Percentiles rank a stretch among this genome's conserved stretches.
phyloP scores from a whole-genome alignment of 495 filamentous ascomycete genomes.

The Xylaria telfairii region DNA sequence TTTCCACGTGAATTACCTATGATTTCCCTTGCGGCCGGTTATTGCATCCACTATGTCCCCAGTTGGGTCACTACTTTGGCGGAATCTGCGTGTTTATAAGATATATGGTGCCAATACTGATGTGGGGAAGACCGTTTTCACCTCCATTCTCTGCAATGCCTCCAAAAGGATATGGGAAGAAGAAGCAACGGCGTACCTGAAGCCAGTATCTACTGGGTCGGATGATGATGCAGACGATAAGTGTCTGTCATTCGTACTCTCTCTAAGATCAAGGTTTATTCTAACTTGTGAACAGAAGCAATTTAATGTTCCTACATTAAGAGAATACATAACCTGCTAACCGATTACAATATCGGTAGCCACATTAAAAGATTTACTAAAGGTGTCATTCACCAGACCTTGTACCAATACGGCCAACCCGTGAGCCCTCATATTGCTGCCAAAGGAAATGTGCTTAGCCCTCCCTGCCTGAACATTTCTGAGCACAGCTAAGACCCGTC shows the following conservation, averaged over 20 bases:
- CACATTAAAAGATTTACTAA: conserved; percentile 64
- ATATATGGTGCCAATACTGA: conserved; percentile 82
- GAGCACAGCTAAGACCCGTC: conserved; percentile 32
- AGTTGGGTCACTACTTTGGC: conserved; percentile 58
- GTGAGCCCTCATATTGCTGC: conserved; percentile 79
- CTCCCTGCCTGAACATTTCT: neutral
- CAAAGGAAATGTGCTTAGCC: conserved; percentile 37
- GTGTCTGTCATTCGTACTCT: conserved; percentile 45
- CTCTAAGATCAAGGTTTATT: neutral
- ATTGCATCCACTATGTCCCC: conserved; percentile 6
- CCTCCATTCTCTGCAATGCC: conserved; percentile 71
- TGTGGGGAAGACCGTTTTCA: conserved; percentile 79
- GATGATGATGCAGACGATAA: conserved; percentile 68
- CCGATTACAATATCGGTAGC: conserved; percentile 35
- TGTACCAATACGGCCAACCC: conserved; percentile 73
- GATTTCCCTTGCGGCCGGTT: neutral
- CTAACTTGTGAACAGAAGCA: neutral
- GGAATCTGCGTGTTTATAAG: conserved; percentile 67
- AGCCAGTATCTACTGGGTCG: conserved; percentile 78
- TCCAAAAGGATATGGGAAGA: conserved; percentile 47
- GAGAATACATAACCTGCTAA: neutral
- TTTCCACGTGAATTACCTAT: neutral
- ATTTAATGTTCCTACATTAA: neutral
- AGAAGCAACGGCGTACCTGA: conserved; percentile 67
- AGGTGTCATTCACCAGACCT: conserved; percentile 52